A percentile compares a stretch with the other conserved stretches of the same genome.
phyloP scores from a whole-genome alignment of 2,329 filamentous ascomycete genomes.

The Graphiopsis chlorocephala region DNA sequence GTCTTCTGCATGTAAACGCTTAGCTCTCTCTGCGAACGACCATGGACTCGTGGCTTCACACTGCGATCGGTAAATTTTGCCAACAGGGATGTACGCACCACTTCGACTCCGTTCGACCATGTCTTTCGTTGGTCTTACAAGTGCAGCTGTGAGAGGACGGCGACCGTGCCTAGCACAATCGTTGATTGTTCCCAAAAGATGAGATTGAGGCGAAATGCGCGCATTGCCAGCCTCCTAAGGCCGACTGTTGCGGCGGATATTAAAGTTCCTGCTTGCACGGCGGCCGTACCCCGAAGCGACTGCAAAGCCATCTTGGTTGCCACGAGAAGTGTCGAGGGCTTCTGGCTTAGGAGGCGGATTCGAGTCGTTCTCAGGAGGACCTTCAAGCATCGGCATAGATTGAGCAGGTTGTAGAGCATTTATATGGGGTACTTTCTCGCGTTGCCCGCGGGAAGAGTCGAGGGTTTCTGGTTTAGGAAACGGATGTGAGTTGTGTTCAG shows the following conservation, averaged over 20 bases:
- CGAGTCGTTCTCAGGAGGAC: neutral
- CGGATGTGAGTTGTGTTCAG: neutral
- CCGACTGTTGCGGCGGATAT: slow-evolving; percentile 4
- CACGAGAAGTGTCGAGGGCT: neutral
- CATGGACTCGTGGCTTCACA: slow-evolving; percentile 33
- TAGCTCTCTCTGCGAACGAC: slow-evolving; percentile 20
- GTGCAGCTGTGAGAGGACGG: slow-evolving; percentile 17
- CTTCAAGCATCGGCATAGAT: neutral
- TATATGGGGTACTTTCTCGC: slow-evolving; percentile 21
- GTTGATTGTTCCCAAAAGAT: slow-evolving; percentile 26
- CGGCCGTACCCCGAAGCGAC: neutral
- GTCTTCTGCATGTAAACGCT: slow-evolving; percentile 25
- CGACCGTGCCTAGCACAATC: slow-evolving; percentile 34
- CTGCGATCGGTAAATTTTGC: slow-evolving; percentile 25
- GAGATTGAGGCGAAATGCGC: slow-evolving; percentile 17
- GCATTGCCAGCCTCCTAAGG: slow-evolving; percentile 11
- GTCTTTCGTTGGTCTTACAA: slow-evolving; percentile 23
- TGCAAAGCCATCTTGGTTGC: slow-evolving; percentile 4
- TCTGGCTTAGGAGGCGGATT: neutral
- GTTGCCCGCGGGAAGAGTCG: neutral
- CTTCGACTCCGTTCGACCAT: slow-evolving; percentile 27
- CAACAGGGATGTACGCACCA: slow-evolving; percentile 32
- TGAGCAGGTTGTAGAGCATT: slow-evolving; percentile 23
- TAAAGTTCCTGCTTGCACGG: slow-evolving; percentile 3
- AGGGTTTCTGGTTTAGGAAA: neutral